Evolutionary conservation across 2,329 filamentous ascomycete species (phyloP).

Genomic region (Colletotrichum acutatum): DNA sequence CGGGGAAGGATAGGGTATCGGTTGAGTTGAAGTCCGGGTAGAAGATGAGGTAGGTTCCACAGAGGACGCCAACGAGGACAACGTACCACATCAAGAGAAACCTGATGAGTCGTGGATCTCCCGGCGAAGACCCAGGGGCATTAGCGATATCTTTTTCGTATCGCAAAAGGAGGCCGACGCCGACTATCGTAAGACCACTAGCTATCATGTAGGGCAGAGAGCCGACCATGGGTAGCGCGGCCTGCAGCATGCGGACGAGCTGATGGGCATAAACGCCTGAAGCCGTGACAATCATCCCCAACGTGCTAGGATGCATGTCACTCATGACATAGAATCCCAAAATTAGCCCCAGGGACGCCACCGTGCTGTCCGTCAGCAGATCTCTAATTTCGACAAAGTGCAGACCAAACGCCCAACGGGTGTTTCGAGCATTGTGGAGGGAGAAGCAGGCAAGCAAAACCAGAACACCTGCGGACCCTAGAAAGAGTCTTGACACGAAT

Average conservation of each 20-base stretch:
- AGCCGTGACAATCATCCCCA: constrained; percentile 42
- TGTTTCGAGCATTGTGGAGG: constrained; percentile 41
- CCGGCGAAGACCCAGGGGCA: not conserved
- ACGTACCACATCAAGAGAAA: constrained; percentile 30
- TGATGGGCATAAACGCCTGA: constrained; percentile 40
- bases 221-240: not conserved
- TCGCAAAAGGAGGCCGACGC: constrained; percentile 34
- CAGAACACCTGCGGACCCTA: constrained; percentile 40
- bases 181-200: constrained; percentile 13
- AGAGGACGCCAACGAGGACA: constrained; percentile 28
- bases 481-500: constrained; percentile 37
- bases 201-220: constrained; percentile 23
- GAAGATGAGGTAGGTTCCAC: constrained; percentile 29
- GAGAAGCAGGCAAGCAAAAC: constrained; percentile 42
- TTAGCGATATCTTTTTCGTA: constrained; percentile 27
- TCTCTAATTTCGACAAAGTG: constrained; percentile 42
- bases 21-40: constrained; percentile 12
- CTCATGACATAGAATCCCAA: constrained; percentile 42
- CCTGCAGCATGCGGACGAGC: constrained; percentile 23
- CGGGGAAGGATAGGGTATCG: constrained; percentile 15
- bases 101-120: constrained; percentile 14
- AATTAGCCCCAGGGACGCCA: constrained; percentile 39
- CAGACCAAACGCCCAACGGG: constrained; percentile 45
- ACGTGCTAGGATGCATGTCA: constrained; percentile 40
- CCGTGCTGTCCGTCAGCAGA: constrained; percentile 43